Evolutionary conservation across 2,329 filamentous ascomycete species (phyloP).

Genomic region (Aspergillus spinulosporus): DNA sequence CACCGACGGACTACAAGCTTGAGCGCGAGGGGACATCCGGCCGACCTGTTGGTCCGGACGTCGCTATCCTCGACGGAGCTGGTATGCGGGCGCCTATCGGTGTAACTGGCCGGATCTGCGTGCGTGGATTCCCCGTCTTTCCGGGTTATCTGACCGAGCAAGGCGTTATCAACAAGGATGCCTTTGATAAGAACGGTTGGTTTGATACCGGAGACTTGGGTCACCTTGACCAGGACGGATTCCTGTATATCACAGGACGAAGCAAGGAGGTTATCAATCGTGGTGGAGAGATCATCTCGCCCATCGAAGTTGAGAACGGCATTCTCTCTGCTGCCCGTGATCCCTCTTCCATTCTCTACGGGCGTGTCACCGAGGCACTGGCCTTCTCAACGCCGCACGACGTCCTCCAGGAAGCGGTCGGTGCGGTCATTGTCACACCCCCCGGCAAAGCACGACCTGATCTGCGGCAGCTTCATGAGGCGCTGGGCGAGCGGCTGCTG

Average conservation of each 20-base stretch:
- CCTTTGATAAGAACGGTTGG: conserved; percentile 52
- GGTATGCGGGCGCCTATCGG: conserved; percentile 26
- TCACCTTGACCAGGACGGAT: conserved; percentile 53
- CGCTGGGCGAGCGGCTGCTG: conserved; percentile 51
- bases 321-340: conserved; percentile 51
- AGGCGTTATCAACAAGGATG: conserved; percentile 14
- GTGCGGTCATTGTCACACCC: conserved; percentile 54
- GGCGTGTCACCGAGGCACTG: conserved; percentile 52
- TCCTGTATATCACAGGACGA: conserved; percentile 56
- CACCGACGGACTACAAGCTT: conserved; percentile 54
- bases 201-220: conserved; percentile 59
- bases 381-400: conserved; percentile 57
- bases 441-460: conserved; percentile 47
- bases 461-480: conserved; percentile 51
- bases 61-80: conserved; percentile 51
- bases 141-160: conserved; percentile 36
- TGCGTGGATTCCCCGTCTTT: conserved; percentile 55
- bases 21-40: conserved; percentile 57
- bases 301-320: conserved; percentile 61
- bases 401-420: conserved; percentile 59
- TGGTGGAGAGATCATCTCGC: conserved; percentile 60
- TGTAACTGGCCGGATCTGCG: conserved; percentile 51
- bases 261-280: conserved; percentile 61
- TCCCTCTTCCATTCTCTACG: conserved; percentile 42
- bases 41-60: conserved; percentile 53